phyloP scores from a whole-genome alignment of 2,329 filamentous ascomycete species.

The Verticillium tricorpus region DNA sequence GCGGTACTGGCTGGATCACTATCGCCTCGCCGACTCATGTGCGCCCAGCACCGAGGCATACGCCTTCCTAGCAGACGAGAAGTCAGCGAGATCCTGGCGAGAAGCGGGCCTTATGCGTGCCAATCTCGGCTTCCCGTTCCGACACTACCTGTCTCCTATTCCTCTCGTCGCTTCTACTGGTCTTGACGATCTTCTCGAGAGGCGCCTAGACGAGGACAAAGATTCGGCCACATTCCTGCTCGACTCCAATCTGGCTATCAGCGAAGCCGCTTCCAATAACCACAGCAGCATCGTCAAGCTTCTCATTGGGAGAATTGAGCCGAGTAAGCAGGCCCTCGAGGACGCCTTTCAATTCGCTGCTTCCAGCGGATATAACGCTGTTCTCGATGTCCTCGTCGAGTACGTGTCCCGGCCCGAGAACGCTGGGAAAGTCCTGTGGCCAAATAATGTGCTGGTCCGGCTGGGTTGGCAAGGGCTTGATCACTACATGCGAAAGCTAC shows the following conservation, averaged over 20 bases:
- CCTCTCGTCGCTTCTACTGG: neutral
- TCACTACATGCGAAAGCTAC: neutral
- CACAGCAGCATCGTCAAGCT: neutral
- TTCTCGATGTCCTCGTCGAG: neutral
- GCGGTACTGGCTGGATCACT: constrained; percentile 3
- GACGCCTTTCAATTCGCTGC: constrained; percentile 2
- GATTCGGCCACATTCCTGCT: neutral
- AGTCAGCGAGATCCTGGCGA: neutral
- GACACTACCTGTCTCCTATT: constrained; percentile 2
- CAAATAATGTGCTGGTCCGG: neutral
- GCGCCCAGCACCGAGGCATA: neutral
- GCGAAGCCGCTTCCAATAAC: neutral
- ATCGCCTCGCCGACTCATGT: neutral
- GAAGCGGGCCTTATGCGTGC: neutral
- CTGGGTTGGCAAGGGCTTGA: neutral
- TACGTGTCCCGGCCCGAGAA: neutral
- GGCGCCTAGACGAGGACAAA: neutral
- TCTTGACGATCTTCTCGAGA: neutral
- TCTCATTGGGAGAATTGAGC: neutral
- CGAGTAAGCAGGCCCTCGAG: neutral
- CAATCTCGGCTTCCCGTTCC: neutral
- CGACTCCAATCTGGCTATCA: neutral
- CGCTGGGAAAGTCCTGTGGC: neutral
- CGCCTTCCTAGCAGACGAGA: neutral
- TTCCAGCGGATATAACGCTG: neutral